Evolutionary conservation across 306 rosid genomes (phyloP), one percentile per base, ranked within the genome.

Genomic region (Medicago arabica): DNA sequence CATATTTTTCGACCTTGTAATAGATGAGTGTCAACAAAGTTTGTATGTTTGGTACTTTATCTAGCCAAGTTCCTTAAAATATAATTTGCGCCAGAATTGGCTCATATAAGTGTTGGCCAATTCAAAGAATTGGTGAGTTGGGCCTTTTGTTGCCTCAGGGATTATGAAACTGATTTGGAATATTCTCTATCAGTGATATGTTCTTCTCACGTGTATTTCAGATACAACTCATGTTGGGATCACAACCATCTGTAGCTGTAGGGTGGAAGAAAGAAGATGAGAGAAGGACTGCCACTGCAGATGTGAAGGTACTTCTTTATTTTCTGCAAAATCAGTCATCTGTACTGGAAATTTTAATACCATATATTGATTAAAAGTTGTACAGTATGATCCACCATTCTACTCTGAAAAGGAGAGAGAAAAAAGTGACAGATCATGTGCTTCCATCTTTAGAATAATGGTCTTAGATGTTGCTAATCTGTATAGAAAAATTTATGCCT

Each of bases 181-280:
- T 78, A 18, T n/a, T 31, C 51, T 81, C 55, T 76, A 73, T 55
- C 43, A 49, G 9, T 31, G 15, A 60, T 72, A 25, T 34, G 25
- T 72, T 57, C 44, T 39, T 82, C 25, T 55, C 57, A 41, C 78
- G 19, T 70, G 78, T 72, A 70, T 72, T 76, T 80, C 88, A 95
- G 99, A 89, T 95, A 83, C 88, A 85, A 75, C 96, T 95, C 71
- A 79, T 74, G 81, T 67, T 95, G 86, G 99, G 97, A 57, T 63
- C 84, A 65, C 97, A 90, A 23, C 88, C 99, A 84, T 83, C 96
- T 43, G 80, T 95, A 82, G 87, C 88, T 40, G 91, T 90, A 46
- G 97, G 97, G 51, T 95, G 99, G 99, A 91, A 84, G 71, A 95
- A 85, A 90, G 88, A 95, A 83, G 89, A 91, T 49, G 83, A 84